Evolutionary conservation across 2,329 filamentous ascomycete species (phyloP).

Genomic region (Mycosphaerella arachidis): DNA sequence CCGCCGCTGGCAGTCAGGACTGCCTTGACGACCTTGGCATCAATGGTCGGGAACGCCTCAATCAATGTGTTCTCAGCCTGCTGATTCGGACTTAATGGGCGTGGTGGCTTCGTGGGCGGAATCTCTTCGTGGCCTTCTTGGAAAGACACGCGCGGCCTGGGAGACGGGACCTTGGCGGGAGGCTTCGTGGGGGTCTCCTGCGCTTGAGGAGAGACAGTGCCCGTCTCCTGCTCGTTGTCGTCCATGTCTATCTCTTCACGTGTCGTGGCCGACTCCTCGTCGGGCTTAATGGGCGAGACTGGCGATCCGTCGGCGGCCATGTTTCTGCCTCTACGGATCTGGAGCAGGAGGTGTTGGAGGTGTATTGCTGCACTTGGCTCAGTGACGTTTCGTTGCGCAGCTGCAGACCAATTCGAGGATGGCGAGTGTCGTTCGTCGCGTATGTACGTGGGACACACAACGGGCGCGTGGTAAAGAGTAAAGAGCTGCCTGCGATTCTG

Average conservation of each 20-base stretch:
- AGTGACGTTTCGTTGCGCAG: background rate
- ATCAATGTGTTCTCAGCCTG: conserved; percentile 84
- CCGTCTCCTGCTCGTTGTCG: conserved; percentile 65
- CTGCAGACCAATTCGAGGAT: background rate
- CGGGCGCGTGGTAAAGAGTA: background rate
- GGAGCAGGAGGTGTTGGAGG: background rate
- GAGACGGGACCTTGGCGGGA: conserved; percentile 38
- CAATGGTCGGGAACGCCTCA: conserved; percentile 88
- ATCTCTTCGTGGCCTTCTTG: conserved; percentile 46
- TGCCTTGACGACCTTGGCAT: conserved; percentile 75
- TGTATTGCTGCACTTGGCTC: background rate
- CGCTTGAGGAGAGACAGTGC: conserved; percentile 37
- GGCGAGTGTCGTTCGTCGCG: background rate
- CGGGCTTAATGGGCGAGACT: conserved; percentile 28
- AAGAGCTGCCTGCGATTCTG: background rate
- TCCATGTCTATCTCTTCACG: conserved; percentile 45
- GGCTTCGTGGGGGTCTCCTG: conserved; percentile 38
- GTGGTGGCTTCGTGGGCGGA: conserved; percentile 76
- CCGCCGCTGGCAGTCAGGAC: conserved; percentile 82
- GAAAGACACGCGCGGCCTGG: conserved; percentile 45
- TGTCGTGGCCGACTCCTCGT: conserved; percentile 35
- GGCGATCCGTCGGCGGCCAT: conserved; percentile 26
- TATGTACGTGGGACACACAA: background rate
- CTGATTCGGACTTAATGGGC: conserved; percentile 74
- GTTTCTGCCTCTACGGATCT: conserved; percentile 1